Conservation (phyloP, 2,329 filamentous ascomycete genomes). For the Penicillium sp. region DNA sequence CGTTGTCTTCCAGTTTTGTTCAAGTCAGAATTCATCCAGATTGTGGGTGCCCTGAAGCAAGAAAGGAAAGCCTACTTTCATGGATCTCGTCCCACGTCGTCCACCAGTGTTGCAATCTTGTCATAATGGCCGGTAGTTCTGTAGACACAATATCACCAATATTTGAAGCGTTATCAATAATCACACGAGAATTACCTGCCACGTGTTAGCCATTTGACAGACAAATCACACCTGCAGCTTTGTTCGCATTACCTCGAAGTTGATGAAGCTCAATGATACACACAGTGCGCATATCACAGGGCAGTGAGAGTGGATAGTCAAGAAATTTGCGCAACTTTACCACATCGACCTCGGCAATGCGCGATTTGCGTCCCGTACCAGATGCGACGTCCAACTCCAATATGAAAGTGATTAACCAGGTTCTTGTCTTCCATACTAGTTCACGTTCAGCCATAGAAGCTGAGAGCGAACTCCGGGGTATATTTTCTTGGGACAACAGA, state of each 20-base stretch:
- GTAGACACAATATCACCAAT: slow-evolving; percentile 27
- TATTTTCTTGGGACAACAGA: slow-evolving; percentile 30
- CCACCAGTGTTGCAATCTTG: slow-evolving; percentile 35
- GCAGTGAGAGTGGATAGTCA: slow-evolving; percentile 38
- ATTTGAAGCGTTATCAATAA: slow-evolving; percentile 30
- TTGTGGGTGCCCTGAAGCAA: neutral
- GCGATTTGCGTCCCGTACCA: slow-evolving; percentile 37
- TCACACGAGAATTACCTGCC: slow-evolving; percentile 29
- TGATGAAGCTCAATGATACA: slow-evolving; percentile 39
- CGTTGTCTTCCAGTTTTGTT: slow-evolving; percentile 30
- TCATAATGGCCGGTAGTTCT: slow-evolving; percentile 36
- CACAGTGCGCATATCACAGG: slow-evolving; percentile 37
- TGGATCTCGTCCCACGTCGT: slow-evolving; percentile 38
- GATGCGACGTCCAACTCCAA: slow-evolving; percentile 38
- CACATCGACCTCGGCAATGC: slow-evolving; percentile 36
- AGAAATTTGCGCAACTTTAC: slow-evolving; percentile 36
- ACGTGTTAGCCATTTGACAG: slow-evolving; percentile 1
- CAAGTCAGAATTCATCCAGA: neutral
- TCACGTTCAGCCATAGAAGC: slow-evolving; percentile 37
- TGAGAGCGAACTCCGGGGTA: slow-evolving; percentile 36
- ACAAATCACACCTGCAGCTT: neutral
- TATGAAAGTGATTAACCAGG: slow-evolving; percentile 39
- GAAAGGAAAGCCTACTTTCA: slow-evolving; percentile 25
- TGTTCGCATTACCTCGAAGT: slow-evolving; percentile 28
- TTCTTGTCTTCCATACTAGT: slow-evolving; percentile 38